Evolutionary conservation across 345 rosid species (phyloP).

Genomic region (Pistacia integerrima): DNA sequence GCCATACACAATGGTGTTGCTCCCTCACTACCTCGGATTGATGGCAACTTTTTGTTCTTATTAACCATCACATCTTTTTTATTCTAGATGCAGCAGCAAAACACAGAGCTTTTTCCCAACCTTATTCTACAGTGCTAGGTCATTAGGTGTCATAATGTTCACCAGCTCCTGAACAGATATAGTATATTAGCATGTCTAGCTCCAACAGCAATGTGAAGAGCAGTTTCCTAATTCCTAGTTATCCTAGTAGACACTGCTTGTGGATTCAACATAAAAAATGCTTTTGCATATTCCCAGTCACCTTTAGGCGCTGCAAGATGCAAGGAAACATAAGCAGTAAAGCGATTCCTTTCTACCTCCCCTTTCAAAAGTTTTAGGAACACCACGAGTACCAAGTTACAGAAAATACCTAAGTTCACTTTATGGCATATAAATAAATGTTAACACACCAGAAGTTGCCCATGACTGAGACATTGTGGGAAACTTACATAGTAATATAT

Average conservation of each 20-base stretch:
- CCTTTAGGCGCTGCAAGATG: constrained; percentile 44
- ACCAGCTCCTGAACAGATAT: constrained; percentile 37
- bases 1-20: constrained; percentile 38
- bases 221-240: constrained; percentile 32
- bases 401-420: background rate
- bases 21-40: constrained; percentile 31
- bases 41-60: constrained; percentile 22
- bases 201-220: constrained; percentile 51
- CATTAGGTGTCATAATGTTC: constrained; percentile 19
- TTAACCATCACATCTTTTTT: constrained; percentile 35
- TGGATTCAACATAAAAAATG: constrained; percentile 26
- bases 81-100: constrained; percentile 39
- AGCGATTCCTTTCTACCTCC: background rate
- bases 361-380: constrained; percentile 1
- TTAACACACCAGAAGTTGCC: constrained; percentile 3
- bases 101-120: constrained; percentile 29
- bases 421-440: background rate
- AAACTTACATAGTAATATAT: background rate
- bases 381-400: background rate
- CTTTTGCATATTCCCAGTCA: constrained; percentile 42
- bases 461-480: background rate
- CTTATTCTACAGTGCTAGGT: constrained; percentile 30
- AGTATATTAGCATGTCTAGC: constrained; percentile 32
- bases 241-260: constrained; percentile 28
- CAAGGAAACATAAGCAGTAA: constrained; percentile 31